Evolutionary conservation across 1,284 basidiomycete species (phyloP), one percentile per base, ranked within the genome.

Genomic region (Apiotrichum gamsii): DNA sequence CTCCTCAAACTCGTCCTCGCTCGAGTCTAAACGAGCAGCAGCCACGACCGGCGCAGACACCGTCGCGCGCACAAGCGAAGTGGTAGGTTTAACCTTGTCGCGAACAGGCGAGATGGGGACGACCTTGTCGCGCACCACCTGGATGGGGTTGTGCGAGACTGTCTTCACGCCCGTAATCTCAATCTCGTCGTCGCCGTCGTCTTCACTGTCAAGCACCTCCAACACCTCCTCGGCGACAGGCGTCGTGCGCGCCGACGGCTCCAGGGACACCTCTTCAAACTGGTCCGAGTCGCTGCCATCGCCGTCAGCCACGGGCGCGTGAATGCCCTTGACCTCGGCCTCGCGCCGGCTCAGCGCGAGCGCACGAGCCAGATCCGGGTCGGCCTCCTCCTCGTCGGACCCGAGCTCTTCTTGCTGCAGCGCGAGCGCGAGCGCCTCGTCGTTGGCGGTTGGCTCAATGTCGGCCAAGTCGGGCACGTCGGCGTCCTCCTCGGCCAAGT

Each of bases 401-500:
- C 67, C 69, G 5, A 70, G 57, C 44, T 70, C 69, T 45, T 69
- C 67, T 30, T 67, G 65, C 48, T 70, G 67, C n/a, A 71, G 38
- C 2, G 67, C 67, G 18, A 69, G 44, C n/a, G 67, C 67, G 0
- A 70, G 52, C 9, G 64, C 70, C 42, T 71, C 67, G 43, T 71
- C 68, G 45, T 69, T 63, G 4, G 65, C 64, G 4, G 64, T 66
- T 2, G 63, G 64, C 3, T 57, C 38, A 5, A 68, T 45, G 4
- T 40, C 47, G 36, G 51, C 25, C 14, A 40, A 10, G 19, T 3
- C 15, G 11, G 32, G 32, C 3, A 16, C 10, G 4, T 30, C 29
- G 43, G 5, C 72, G 20, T 80, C 80, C 2, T 78, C 76, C 2
- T 77, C 78, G 20, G 79, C 78, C 0, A 74, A 54, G 3, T 78